Conservation (phyloP, 768 basidiomycete genomes). For the Cubamyces lactineus region DNA sequence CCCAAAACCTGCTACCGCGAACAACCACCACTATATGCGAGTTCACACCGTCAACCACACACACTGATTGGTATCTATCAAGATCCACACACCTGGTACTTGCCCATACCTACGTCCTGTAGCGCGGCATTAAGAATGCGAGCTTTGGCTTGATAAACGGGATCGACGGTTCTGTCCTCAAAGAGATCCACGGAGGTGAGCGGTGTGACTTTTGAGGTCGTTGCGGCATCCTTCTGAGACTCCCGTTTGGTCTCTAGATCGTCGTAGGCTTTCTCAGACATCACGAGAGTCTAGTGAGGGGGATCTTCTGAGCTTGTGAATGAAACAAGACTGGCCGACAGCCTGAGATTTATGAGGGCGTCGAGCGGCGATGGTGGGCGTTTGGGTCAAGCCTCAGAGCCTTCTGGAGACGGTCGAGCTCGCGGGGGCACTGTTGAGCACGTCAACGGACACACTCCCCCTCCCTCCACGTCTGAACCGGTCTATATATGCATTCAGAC, state of each 20-base stretch:
- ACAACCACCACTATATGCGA: slow-evolving; percentile 59
- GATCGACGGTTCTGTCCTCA: slow-evolving; percentile 40
- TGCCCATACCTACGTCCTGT: slow-evolving; percentile 60
- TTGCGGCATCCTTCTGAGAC: slow-evolving; percentile 1
- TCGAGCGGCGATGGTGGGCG: slow-evolving; percentile 1
- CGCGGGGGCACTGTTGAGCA: background rate
- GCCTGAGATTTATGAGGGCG: background rate
- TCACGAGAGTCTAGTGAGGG: background rate
- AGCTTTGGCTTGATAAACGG: slow-evolving; percentile 53
- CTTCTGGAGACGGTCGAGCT: slow-evolving; percentile 14
- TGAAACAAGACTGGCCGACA: background rate
- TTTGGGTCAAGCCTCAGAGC: slow-evolving; percentile 2
- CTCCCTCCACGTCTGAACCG: background rate
- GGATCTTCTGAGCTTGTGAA: background rate
- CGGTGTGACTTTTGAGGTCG: background rate
- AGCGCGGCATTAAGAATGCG: slow-evolving; percentile 49
- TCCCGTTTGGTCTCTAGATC: slow-evolving; percentile 9
- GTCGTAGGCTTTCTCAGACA: slow-evolving; percentile 9
- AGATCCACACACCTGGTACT: slow-evolving; percentile 51
- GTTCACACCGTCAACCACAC: background rate
- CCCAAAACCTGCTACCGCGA: slow-evolving; percentile 72
- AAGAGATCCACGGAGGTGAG: slow-evolving; percentile 23
- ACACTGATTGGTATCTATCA: too few relatives aligned
- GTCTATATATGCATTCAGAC: background rate
- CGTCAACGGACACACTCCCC: background rate